phyloP scores from a whole-genome alignment of 768 basidiomycete species.

The Kwoniella sp. region DNA sequence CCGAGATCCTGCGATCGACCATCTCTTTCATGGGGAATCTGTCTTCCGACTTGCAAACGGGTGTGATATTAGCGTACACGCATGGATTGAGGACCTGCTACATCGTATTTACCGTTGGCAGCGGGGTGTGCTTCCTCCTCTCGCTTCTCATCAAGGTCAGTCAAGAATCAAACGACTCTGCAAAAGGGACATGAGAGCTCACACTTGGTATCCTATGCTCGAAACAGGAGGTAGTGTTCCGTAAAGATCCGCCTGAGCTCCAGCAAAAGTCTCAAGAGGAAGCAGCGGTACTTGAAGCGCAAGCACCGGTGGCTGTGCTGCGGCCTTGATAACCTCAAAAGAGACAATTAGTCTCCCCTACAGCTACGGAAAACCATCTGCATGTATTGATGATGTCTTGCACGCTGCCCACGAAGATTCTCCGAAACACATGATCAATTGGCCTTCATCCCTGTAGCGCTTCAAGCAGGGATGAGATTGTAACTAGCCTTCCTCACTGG shows the following conservation, averaged over 20 bases:
- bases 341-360: no score
- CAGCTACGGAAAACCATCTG: no score
- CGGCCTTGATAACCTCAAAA: neutral
- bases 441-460: no score
- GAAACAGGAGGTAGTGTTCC: conserved; percentile 27
- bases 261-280: neutral
- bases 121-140: conserved; percentile 31
- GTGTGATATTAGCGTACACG: conserved; percentile 36
- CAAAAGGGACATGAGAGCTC: neutral
- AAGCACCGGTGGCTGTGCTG: neutral
- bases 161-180: neutral
- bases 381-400: no score
- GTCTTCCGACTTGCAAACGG: neutral
- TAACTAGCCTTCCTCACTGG: no score
- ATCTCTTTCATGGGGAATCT: conserved; percentile 15
- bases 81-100: conserved; percentile 41
- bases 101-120: conserved; percentile 38
- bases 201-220: no score
- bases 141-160: conserved; percentile 38
- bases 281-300: neutral
- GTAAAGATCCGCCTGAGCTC: conserved; percentile 23
- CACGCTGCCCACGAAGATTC: no score
- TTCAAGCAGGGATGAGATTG: no score
- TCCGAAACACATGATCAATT: no score
- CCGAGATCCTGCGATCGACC: conserved; percentile 18